These are phyloP conservation scores for Monoraphidium neglectum DNA, from an alignment of 139 green algal species.

Conservation along the genomic window DNA sequence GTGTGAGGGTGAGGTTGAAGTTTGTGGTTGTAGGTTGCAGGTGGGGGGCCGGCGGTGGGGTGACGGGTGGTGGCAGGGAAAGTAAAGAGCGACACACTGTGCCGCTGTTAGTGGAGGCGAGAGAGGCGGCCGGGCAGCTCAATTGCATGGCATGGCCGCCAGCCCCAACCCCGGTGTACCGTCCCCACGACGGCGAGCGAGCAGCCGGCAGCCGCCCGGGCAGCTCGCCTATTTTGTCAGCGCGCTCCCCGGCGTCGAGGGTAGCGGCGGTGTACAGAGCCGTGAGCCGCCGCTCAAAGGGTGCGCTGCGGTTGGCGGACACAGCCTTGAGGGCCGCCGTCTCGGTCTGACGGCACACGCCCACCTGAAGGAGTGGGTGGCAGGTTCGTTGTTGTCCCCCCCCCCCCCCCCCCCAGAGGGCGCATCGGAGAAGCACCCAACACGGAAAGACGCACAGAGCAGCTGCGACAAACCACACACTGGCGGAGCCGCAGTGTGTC, in stretches of 20 bases:
- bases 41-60: no score
- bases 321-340: slow-evolving; percentile 84
- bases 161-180: neutral
- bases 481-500: neutral
- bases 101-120: no score
- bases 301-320: slow-evolving; percentile 55
- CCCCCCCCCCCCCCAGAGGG: neutral
- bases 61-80: neutral
- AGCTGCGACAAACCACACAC: neutral
- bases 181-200: neutral
- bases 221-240: slow-evolving; percentile 50
- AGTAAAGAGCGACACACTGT: neutral
- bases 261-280: slow-evolving; percentile 88
- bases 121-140: no score
- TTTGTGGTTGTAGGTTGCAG: no score
- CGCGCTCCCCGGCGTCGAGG: slow-evolving; percentile 66
- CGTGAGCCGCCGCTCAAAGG: slow-evolving; percentile 81
- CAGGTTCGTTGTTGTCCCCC: neutral
- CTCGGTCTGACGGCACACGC: slow-evolving; percentile 83
- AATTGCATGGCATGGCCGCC: no score
- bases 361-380: slow-evolving; percentile 45
- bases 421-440: no score
- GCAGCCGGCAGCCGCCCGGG: neutral
- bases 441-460: no score
- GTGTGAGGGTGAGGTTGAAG: no score